A percentile compares a stretch with the other conserved stretches of the same genome.
phyloP scores from a whole-genome alignment of 148 eudicot species.

The Chenopodium formosanum region DNA sequence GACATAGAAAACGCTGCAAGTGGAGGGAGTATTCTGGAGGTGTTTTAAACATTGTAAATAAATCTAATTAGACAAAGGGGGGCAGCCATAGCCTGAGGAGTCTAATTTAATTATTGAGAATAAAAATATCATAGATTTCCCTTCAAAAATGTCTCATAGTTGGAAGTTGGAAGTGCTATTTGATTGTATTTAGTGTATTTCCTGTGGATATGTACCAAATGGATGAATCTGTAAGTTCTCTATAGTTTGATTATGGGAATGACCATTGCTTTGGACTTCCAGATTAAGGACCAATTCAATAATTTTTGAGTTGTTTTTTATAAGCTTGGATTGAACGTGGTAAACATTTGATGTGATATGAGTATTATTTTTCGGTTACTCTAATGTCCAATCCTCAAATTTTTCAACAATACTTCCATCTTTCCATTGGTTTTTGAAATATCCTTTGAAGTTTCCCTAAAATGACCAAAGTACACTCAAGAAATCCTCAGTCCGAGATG shows the following conservation, averaged over 20 bases:
- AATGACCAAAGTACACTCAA: no score
- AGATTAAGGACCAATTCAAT: background rate
- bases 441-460: no score
- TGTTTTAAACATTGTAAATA: slow-evolving; percentile 27
- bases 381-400: background rate
- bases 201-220: slow-evolving; percentile 4
- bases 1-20: slow-evolving; percentile 23
- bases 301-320: background rate
- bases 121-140: slow-evolving; percentile 23
- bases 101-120: slow-evolving; percentile 28
- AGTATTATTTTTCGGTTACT: no score
- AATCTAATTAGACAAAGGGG: slow-evolving; percentile 31
- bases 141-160: background rate
- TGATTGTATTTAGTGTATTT: slow-evolving; percentile 26
- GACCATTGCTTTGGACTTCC: slow-evolving; percentile 10
- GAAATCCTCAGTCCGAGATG: no score
- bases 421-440: no score
- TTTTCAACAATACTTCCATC: no score
- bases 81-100: slow-evolving; percentile 28
- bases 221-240: slow-evolving; percentile 12
- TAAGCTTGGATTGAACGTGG: background rate
- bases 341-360: background rate
- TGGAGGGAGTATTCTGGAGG: slow-evolving; percentile 21
- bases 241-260: slow-evolving; percentile 2
- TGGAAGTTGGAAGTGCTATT: slow-evolving; percentile 13